Evolutionary conservation across 140 eudicot genomes (phyloP), one percentile per base, ranked within the genome.

Genomic region (Bidens hawaiensis): DNA sequence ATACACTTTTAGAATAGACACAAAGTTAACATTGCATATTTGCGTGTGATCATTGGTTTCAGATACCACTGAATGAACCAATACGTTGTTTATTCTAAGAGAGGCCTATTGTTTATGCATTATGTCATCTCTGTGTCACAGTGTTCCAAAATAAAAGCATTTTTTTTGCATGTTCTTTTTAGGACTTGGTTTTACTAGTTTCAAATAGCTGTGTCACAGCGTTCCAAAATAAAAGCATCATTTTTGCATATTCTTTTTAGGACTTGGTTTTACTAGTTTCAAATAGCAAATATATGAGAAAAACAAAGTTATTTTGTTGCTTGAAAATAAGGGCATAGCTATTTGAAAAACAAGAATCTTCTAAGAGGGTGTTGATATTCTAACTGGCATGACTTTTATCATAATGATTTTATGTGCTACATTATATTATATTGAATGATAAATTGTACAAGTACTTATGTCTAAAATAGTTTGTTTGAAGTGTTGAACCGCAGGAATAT

Each of bases 381-480:
- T 18, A 51, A 51, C 12, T 24, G 34, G 13, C 10, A 24, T 51
- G 33, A 23, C 18, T 50, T 50, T 22, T 50, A 21, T 50, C 28
- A 22, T 50, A 22, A 10, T 23, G 33, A 51, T 51, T 51, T 6
- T 51, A 53, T 26, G 60, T 38, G 60, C 30, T 25, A 14, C 22
- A 7, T 53, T 13, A 5, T n/a, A 52, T 52, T n/a, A 2, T 24
- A 52, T 6, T 52, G 38, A 27, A 53, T 53, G 21, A 14, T 53
- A 53, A 21, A 22, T 50, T 11, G 6, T 53, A 27, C 60, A 26
- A 27, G 18, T 52, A 52, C 34, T 26, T 53, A 40, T 53, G 40
- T 40, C 60, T 53, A 53, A 53, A 53, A 53, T 21, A 27, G 38
- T 53, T 53, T 38, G 6, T 22, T 53, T 50, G 38, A 53, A 53